These are phyloP conservation scores for Angomonas deanei DNA, from an alignment of 208 protist species.

Conservation along the genomic window DNA sequence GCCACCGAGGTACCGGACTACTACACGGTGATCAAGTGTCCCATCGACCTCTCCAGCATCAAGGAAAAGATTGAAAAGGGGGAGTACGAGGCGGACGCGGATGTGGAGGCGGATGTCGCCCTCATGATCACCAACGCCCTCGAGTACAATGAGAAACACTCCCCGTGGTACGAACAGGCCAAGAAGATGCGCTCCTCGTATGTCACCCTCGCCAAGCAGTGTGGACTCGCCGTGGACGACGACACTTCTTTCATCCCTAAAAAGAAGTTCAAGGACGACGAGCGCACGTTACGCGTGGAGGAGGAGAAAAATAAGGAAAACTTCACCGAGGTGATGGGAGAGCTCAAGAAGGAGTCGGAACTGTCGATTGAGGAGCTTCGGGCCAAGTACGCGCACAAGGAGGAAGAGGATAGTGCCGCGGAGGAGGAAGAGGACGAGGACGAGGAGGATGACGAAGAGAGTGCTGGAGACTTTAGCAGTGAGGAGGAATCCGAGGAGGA, in stretches of 20 bases:
- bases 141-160: conserved; percentile 76
- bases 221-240: conserved; percentile 46
- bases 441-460: conserved; percentile 31
- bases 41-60: conserved; percentile 83
- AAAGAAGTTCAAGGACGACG: conserved; percentile 64
- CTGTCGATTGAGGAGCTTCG: conserved; percentile 77
- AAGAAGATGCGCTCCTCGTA: conserved; percentile 54
- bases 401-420: conserved; percentile 20
- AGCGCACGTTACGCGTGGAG: conserved; percentile 67
- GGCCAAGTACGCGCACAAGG: conserved; percentile 41
- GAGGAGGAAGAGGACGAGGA: conserved; percentile 28
- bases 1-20: conserved; percentile 73
- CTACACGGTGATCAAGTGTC: conserved; percentile 46
- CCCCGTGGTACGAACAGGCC: conserved; percentile 55
- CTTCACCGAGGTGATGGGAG: conserved; percentile 51
- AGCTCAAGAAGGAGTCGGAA: conserved; percentile 77
- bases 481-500: conserved; percentile 15
- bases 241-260: conserved; percentile 79
- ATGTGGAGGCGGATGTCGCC: conserved; percentile 74
- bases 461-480: neutral
- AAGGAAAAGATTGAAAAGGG: conserved; percentile 47
- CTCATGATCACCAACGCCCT: conserved; percentile 87
- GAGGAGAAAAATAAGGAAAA: conserved; percentile 66
- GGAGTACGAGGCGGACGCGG: conserved; percentile 54
- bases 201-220: conserved; percentile 32